Evolutionary conservation across 1,284 basidiomycete genomes (phyloP), one percentile per base, ranked within the genome.

Genomic region (Rhodotorula sp.): DNA sequence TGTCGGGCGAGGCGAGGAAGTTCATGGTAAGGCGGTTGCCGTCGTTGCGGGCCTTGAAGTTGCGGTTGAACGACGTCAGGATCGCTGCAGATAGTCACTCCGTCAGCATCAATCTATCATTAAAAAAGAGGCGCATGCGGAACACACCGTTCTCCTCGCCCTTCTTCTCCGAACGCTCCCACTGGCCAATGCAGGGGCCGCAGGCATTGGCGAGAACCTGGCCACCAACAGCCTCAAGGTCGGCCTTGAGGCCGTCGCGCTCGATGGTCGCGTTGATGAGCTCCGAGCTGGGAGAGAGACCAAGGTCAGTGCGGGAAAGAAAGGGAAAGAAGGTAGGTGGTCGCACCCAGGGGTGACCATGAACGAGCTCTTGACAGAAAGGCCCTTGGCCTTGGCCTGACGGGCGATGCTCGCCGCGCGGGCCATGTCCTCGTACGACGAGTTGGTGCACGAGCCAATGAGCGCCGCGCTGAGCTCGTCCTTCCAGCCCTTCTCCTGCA

Each of bases 151-250:
- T 99, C 80, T 97, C 91, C 83, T 97, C 91, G 67, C 88, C 90
- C 81, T 92, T 88, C 79, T 90, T 89, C 76, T 95, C 94, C 67
- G 90, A 89, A 56, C 97, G 88, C 82, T 98, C 94, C 97, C 97
- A 99, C 84, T 98, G 97, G 53, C 97, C 97, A 78, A 99, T 99
- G 82, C 97, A 99, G 44, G 97, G 97, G 65, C 97, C 97, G 79
- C 97, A 99, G 2, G 97, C 97, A 81, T 99, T 99, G 22, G 97
- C 96, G 44, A 99, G 85, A 25, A 99, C 96, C 53, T 90, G 87
- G 12, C 89, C 95, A 44, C 96, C 96, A 61, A 97, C 91, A 76
- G 88, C 88, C 81, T 95, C 87, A 51, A 99, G 84, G 56, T 87
- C 86, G 21, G 63, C 84, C 44, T 93, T 94, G 66, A 98, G 87